Percentiles rank a stretch among this genome's conserved stretches.
These are phyloP conservation scores for Monosporascus sp. DNA, from an alignment of 2,329 filamentous ascomycete species.

Conservation along the genomic window DNA sequence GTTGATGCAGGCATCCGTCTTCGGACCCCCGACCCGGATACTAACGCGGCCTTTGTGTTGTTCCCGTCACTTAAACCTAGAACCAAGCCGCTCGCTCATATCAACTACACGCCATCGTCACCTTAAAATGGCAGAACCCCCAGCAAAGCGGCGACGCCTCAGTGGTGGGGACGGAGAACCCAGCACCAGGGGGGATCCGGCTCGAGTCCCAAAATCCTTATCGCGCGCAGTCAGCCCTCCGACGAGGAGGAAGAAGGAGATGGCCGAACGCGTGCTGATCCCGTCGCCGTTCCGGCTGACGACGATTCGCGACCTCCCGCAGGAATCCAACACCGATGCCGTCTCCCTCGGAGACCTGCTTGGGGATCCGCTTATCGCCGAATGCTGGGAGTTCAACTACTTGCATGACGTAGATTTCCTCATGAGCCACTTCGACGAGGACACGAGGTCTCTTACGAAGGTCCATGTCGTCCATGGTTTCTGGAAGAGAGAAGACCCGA, in stretches of 20 bases:
- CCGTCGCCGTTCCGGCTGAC: conserved; percentile 70
- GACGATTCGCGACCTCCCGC: conserved; percentile 58
- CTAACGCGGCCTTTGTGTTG: too few species aligned
- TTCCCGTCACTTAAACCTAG: too few species aligned
- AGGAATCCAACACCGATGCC: conserved; percentile 58
- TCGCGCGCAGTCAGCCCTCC: conserved; percentile 44
- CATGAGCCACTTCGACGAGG: conserved; percentile 48
- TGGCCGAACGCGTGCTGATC: conserved; percentile 21
- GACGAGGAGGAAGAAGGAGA: conserved; percentile 23
- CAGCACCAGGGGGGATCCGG: not conserved
- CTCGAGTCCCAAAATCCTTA: conserved; percentile 24
- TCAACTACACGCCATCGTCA: not conserved
- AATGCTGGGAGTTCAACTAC: conserved; percentile 69
- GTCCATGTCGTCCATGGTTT: conserved; percentile 58
- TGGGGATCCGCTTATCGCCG: conserved; percentile 67
- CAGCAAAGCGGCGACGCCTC: conserved; percentile 21
- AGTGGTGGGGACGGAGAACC: conserved; percentile 8
- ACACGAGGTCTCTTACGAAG: conserved; percentile 42
- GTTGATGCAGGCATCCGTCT: not conserved
- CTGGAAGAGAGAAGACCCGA: conserved; percentile 62
- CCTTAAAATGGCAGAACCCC: conserved; percentile 18
- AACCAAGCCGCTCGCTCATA: not conserved
- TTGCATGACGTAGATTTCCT: conserved; percentile 57
- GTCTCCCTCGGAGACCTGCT: conserved; percentile 64
- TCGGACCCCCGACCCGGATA: too few species aligned